Evolutionary conservation across 345 rosid genomes (phyloP).

Genomic region (Heritiera fomes): DNA sequence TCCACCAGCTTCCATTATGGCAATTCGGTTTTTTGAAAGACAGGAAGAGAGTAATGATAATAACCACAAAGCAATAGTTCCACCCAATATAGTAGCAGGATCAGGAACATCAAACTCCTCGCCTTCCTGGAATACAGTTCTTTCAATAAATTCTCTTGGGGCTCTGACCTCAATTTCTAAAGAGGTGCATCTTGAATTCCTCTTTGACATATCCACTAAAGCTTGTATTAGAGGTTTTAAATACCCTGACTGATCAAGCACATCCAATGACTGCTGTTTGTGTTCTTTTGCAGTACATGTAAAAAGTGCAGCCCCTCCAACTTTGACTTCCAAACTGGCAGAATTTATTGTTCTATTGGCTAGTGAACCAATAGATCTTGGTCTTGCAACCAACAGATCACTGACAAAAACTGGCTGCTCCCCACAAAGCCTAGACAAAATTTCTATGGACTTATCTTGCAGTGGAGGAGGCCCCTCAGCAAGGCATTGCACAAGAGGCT

Average conservation of each 20-base stretch:
- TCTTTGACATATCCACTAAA: slow-evolving; percentile 72
- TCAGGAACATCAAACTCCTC: slow-evolving; percentile 62
- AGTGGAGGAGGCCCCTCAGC: slow-evolving; percentile 61
- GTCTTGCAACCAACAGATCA: slow-evolving; percentile 56
- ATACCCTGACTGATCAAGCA: slow-evolving; percentile 61
- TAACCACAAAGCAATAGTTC: slow-evolving; percentile 68
- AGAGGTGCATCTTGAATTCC: slow-evolving; percentile 45
- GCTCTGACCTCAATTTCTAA: slow-evolving; percentile 62
- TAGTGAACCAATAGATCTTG: slow-evolving; percentile 50
- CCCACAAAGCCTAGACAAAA: slow-evolving; percentile 75
- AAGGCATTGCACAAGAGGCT: slow-evolving; percentile 57
- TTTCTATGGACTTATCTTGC: slow-evolving; percentile 85
- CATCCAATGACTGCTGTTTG: slow-evolving; percentile 54
- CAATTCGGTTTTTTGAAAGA: slow-evolving; percentile 45
- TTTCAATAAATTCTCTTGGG: slow-evolving; percentile 61
- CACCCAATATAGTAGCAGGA: slow-evolving; percentile 62
- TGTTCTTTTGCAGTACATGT: slow-evolving; percentile 72
- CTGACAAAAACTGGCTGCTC: slow-evolving; percentile 61
- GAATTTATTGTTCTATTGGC: slow-evolving; percentile 73
- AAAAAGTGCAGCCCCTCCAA: slow-evolving; percentile 69
- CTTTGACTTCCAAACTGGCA: slow-evolving; percentile 66
- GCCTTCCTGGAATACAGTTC: slow-evolving; percentile 56
- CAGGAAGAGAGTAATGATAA: slow-evolving; percentile 62
- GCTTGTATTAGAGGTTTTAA: slow-evolving; percentile 53
- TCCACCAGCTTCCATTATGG: slow-evolving; percentile 76